Evolutionary conservation across 495 filamentous ascomycete genomes (phyloP).

Genomic region (Sporormia fimetaria): DNA sequence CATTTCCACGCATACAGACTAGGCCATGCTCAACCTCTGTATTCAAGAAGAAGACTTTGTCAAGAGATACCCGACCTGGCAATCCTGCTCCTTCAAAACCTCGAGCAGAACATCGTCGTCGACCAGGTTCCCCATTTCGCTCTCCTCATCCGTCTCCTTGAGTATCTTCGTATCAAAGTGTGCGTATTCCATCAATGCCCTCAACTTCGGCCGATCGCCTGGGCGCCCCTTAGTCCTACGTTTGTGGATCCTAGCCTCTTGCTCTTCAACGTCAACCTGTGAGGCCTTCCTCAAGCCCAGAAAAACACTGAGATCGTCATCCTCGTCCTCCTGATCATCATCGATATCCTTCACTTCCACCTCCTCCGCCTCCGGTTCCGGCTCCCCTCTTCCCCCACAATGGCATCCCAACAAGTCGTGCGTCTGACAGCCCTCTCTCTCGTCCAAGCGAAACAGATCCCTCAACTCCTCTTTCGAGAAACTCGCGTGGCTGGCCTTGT

Average conservation of each 20-base stretch:
- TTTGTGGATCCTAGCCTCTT: conserved; percentile 42
- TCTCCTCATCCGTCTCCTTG: conserved; percentile 22
- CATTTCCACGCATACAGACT: no score
- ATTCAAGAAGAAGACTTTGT: conserved; percentile 40
- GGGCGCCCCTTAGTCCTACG: conserved; percentile 33
- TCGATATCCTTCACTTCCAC: conserved; percentile 25
- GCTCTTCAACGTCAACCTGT: conserved; percentile 50
- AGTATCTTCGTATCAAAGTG: conserved; percentile 50
- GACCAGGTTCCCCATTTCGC: conserved; percentile 33
- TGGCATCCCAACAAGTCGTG: conserved; percentile 60
- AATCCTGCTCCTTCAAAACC: conserved; percentile 49
- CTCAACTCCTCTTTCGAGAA: conserved; percentile 60
- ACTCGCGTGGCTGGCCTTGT: conserved; percentile 45
- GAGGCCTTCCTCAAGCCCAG: conserved; percentile 44
- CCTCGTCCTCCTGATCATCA: conserved; percentile 16
- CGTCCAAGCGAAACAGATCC: conserved; percentile 61
- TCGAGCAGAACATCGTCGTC: conserved; percentile 53
- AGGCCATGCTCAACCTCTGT: neutral
- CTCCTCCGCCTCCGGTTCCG: conserved; percentile 14
- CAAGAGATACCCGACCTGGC: conserved; percentile 55
- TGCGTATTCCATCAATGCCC: conserved; percentile 50
- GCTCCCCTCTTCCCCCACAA: conserved; percentile 48
- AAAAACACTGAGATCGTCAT: conserved; percentile 36
- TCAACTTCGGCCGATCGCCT: conserved; percentile 54
- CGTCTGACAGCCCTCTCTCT: conserved; percentile 48